These are phyloP conservation scores for Linaria vulgaris DNA, from an alignment of 257 asterid genomes.

Conservation along the genomic window DNA sequence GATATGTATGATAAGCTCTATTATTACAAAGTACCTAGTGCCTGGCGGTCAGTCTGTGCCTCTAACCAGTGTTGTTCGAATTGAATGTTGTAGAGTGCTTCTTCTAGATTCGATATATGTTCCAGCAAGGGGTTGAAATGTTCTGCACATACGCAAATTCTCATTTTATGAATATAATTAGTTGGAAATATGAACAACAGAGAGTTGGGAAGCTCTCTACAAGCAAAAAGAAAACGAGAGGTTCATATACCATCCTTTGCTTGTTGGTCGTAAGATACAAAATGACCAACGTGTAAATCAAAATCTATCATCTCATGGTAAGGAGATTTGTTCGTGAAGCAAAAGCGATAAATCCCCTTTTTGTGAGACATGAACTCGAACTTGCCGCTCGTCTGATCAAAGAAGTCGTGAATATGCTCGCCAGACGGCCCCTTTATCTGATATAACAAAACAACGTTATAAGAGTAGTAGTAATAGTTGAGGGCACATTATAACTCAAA, in stretches of 20 bases:
- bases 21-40: constrained; percentile 49
- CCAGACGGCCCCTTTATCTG: constrained; percentile 85
- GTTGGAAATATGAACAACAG: neutral
- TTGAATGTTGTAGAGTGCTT: constrained; percentile 76
- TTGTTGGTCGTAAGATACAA: constrained; percentile 51
- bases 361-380: constrained; percentile 60
- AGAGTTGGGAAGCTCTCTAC: neutral
- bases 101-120: constrained; percentile 71
- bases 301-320: constrained; percentile 79
- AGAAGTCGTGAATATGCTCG: constrained; percentile 55
- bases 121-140: constrained; percentile 72
- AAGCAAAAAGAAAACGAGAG: neutral
- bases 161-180: neutral
- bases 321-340: constrained; percentile 74
- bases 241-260: constrained; percentile 60
- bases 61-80: constrained; percentile 94
- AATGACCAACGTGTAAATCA: constrained; percentile 68
- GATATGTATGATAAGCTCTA: no score
- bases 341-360: constrained; percentile 63
- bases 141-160: constrained; percentile 38
- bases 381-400: constrained; percentile 64
- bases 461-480: neutral
- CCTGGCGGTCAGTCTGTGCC: constrained; percentile 86
- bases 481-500: neutral
- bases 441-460: neutral